phyloP scores from a whole-genome alignment of 2,329 filamentous ascomycete species.

The Gaeumannomyces sp. region DNA sequence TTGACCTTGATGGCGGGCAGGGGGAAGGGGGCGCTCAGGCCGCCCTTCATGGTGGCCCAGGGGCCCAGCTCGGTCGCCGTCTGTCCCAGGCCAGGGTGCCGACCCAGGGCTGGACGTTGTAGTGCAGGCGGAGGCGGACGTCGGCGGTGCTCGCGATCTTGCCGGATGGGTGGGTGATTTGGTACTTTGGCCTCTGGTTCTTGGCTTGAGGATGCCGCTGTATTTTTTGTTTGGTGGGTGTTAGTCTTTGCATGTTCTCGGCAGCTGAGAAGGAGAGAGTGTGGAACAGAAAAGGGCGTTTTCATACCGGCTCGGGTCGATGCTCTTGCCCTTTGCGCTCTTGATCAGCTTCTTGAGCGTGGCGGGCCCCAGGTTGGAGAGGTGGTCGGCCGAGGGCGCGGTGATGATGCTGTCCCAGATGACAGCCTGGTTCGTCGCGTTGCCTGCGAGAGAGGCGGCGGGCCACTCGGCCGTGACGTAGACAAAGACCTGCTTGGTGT shows the following conservation, averaged over 20 bases:
- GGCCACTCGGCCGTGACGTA: conserved; percentile 82
- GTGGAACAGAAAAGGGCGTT: background rate
- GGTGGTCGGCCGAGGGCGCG: conserved; percentile 57
- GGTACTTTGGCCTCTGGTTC: conserved; percentile 91
- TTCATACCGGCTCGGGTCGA: conserved; percentile 51
- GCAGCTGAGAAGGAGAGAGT: background rate
- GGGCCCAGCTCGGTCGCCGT: conserved; percentile 41
- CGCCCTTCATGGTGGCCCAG: conserved; percentile 62
- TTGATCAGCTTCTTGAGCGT: conserved; percentile 56
- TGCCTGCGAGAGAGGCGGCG: conserved; percentile 12
- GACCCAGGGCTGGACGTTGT: conserved; percentile 98
- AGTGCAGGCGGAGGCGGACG: conserved; percentile 75
- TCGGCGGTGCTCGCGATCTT: conserved; percentile 67
- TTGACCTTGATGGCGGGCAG: conserved; percentile 63
- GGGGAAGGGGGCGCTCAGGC: conserved; percentile 56
- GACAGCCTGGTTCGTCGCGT: conserved; percentile 61
- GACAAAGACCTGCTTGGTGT: conserved; percentile 97
- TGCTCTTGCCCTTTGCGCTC: conserved; percentile 52
- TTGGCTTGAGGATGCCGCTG: conserved; percentile 65
- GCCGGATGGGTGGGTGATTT: conserved; percentile 84
- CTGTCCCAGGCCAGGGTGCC: conserved; percentile 79
- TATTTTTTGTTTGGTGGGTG: background rate
- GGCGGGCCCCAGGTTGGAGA: conserved; percentile 53
- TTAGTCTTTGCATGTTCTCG: conserved; percentile 9
- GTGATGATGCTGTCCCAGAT: conserved; percentile 97